Evolutionary conservation across 2,329 filamentous ascomycete genomes (phyloP).

Genomic region (Fusarium haematococcum): DNA sequence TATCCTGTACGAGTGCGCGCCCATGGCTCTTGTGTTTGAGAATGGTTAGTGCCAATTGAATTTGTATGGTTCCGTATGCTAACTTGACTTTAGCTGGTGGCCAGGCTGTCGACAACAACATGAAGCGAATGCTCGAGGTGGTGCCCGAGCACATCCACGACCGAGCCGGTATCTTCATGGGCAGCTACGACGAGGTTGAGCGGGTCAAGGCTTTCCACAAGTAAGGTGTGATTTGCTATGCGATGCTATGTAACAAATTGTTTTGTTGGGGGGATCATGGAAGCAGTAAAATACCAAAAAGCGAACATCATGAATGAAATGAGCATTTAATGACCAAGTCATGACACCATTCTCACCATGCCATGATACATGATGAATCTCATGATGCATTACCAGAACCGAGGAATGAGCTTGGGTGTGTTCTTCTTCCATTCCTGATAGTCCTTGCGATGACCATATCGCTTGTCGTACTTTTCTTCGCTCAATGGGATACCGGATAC

Average conservation of each 20-base stretch:
- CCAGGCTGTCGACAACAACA: slow-evolving; percentile 89
- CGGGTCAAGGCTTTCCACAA: slow-evolving; percentile 89
- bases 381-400: slow-evolving; percentile 56
- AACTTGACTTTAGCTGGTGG: slow-evolving; percentile 76
- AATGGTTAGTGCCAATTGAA: slow-evolving; percentile 75
- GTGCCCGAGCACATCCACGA: slow-evolving; percentile 95
- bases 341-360: slow-evolving; percentile 11
- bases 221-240: slow-evolving; percentile 27
- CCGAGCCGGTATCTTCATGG: slow-evolving; percentile 94
- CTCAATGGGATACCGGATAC: slow-evolving; percentile 74
- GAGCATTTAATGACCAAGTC: slow-evolving; percentile 43
- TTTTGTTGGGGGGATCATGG: slow-evolving; percentile 31
- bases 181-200: slow-evolving; percentile 93
- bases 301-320: slow-evolving; percentile 37
- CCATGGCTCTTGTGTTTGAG: slow-evolving; percentile 99
- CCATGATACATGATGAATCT: slow-evolving; percentile 31
- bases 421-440: slow-evolving; percentile 76
- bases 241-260: slow-evolving; percentile 7
- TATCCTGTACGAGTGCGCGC: slow-evolving; percentile 97
- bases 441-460: slow-evolving; percentile 71
- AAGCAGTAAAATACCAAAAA: slow-evolving; percentile 39
- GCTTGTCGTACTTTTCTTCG: slow-evolving; percentile 76
- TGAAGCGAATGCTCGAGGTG: slow-evolving; percentile 90
- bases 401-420: slow-evolving; percentile 74
- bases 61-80: slow-evolving; percentile 29